phyloP scores from a whole-genome alignment of 345 rosid species.

The Boechera retrofracta region DNA sequence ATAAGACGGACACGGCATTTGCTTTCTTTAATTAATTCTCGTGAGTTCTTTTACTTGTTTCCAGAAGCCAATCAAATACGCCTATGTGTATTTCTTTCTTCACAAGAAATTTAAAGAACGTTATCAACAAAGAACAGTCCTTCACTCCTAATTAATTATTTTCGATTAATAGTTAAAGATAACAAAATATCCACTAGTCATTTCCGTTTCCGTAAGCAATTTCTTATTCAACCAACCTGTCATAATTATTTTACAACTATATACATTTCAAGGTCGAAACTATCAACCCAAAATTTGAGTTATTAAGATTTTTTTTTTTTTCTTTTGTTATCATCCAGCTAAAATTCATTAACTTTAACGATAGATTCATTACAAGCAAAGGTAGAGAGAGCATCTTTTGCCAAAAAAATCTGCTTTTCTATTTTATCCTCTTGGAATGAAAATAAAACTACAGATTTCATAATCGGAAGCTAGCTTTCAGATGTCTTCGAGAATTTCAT shows the following conservation, averaged over 20 bases:
- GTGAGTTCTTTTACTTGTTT: not conserved
- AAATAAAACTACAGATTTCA: no score
- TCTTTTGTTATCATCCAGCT: no score
- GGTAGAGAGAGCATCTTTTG: no score
- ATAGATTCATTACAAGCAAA: no score
- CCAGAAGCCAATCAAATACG: not conserved
- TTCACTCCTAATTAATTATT: not conserved
- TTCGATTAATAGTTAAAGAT: not conserved
- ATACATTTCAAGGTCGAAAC: not conserved
- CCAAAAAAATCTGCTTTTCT: no score
- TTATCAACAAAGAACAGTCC: not conserved
- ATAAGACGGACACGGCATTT: conserved; percentile 12
- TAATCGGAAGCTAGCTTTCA: no score
- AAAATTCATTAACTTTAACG: no score
- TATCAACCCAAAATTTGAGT: not conserved
- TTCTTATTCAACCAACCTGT: conserved; percentile 13
- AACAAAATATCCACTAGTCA: not conserved
- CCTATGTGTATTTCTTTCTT: conserved; percentile 17
- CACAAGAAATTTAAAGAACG: conserved; percentile 1
- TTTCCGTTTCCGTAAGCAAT: not conserved
- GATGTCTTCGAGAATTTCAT: no score
- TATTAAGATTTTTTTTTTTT: not conserved
- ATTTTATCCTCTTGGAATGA: no score
- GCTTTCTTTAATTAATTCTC: not conserved
- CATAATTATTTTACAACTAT: not conserved